These are phyloP conservation scores for Hyphopichia khmerensis DNA, from an alignment of 1,139 yeast species.

Conservation along the genomic window DNA sequence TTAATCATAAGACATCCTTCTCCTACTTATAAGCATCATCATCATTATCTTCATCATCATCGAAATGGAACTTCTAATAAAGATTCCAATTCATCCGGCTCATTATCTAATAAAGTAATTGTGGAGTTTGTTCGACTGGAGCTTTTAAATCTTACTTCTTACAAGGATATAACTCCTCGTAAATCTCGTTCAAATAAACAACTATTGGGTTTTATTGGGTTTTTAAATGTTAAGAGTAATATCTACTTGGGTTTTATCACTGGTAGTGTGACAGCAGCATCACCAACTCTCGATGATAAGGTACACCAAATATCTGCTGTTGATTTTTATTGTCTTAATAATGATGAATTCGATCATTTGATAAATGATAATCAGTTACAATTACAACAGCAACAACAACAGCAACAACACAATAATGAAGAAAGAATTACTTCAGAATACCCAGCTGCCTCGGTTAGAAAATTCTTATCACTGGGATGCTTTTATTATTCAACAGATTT, in stretches of 20 bases:
- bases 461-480: conserved; percentile 58
- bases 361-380: conserved; percentile 19
- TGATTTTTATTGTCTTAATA: conserved; percentile 62
- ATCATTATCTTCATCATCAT: conserved; percentile 32
- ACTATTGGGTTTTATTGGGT: conserved; percentile 60
- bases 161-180: conserved; percentile 40
- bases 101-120: conserved; percentile 34
- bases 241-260: conserved; percentile 61
- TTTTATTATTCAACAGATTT: conserved; percentile 67
- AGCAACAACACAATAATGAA: conserved; percentile 11
- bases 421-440: conserved; percentile 43
- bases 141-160: conserved; percentile 36
- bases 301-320: conserved; percentile 55
- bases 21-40: conserved; percentile 27
- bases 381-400: conserved; percentile 11
- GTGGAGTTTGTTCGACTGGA: conserved; percentile 50
- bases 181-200: conserved; percentile 22
- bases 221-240: conserved; percentile 53
- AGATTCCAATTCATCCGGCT: conserved; percentile 7
- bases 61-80: conserved; percentile 14
- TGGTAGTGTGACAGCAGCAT: conserved; percentile 55
- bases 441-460: conserved; percentile 60
- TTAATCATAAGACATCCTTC: conserved; percentile 49
- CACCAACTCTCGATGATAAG: conserved; percentile 54
- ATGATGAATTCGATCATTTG: conserved; percentile 50